A percentile compares a stretch with the other conserved stretches of the same genome.
phyloP scores from a whole-genome alignment of 2,329 filamentous ascomycete genomes.

The Sordariomycetes sp. region DNA sequence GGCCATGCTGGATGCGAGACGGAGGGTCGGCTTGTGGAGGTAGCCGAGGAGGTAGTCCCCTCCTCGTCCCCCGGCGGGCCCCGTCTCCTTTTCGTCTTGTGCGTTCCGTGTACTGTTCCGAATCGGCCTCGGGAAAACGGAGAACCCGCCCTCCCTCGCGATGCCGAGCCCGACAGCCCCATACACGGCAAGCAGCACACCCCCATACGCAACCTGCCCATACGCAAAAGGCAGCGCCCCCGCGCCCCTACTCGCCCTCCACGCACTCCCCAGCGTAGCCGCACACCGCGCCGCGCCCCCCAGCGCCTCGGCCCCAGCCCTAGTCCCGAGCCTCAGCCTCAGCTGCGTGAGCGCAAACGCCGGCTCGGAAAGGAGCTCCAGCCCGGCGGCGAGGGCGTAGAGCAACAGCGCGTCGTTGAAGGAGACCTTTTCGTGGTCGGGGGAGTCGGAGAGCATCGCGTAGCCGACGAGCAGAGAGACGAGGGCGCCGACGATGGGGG shows the following conservation, averaged over 20 bases:
- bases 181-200: slow-evolving; percentile 59
- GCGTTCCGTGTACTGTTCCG: not conserved
- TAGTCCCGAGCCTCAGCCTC: slow-evolving; percentile 63
- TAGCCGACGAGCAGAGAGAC: slow-evolving; percentile 51
- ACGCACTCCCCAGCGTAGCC: slow-evolving; percentile 57
- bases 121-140: slow-evolving; percentile 37
- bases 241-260: slow-evolving; percentile 45
- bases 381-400: slow-evolving; percentile 41
- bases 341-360: slow-evolving; percentile 81
- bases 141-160: slow-evolving; percentile 49
- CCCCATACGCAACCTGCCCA: slow-evolving; percentile 69
- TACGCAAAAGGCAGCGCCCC: slow-evolving; percentile 82
- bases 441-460: slow-evolving; percentile 44
- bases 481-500: slow-evolving; percentile 53
- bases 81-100: not conserved
- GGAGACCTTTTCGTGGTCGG: slow-evolving; percentile 21
- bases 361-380: slow-evolving; percentile 79
- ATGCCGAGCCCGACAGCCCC: slow-evolving; percentile 42
- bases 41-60: slow-evolving; percentile 36
- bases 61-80: slow-evolving; percentile 1
- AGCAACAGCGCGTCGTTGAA: slow-evolving; percentile 26
- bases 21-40: slow-evolving; percentile 59
- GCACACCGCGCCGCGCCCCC: slow-evolving; percentile 69
- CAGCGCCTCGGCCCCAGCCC: slow-evolving; percentile 70
- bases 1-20: slow-evolving; percentile 69